Conservation (phyloP, 352 stramenopile species). For the Pythium vanterpoolii region DNA sequence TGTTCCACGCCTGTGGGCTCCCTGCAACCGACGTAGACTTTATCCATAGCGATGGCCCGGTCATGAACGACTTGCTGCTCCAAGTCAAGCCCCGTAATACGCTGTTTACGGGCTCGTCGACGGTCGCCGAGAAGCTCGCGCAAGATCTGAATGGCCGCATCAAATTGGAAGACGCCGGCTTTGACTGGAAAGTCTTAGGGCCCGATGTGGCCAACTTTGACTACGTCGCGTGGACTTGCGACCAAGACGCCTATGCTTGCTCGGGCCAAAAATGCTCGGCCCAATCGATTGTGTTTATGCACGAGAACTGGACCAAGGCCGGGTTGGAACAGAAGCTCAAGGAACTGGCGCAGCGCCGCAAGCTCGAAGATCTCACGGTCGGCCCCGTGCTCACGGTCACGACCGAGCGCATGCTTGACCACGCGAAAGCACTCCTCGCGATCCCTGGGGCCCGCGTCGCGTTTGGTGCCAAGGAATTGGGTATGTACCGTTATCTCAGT, state of each 20-base stretch:
- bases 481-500: constrained; percentile 24
- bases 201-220: constrained; percentile 95
- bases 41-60: constrained; percentile 92
- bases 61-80: constrained; percentile 95
- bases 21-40: constrained; percentile 95
- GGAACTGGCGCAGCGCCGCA: constrained; percentile 84
- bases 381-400: constrained; percentile 96
- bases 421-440: constrained; percentile 88
- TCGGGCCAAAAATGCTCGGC: constrained; percentile 99
- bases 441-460: constrained; percentile 93
- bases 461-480: constrained; percentile 93
- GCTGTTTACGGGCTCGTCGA: constrained; percentile 96
- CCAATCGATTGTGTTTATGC: constrained; percentile 98
- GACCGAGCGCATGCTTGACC: constrained; percentile 94
- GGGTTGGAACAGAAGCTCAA: constrained; percentile 94
- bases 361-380: constrained; percentile 94
- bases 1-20: constrained; percentile 96
- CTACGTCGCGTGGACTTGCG: constrained; percentile 97
- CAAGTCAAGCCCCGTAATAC: constrained; percentile 94
- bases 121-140: constrained; percentile 92
- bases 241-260: constrained; percentile 98
- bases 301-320: constrained; percentile 94
- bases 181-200: constrained; percentile 98
- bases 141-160: constrained; percentile 90
- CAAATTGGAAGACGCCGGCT: constrained; percentile 97